A percentile compares a stretch with the other conserved stretches of the same genome.
Evolutionary conservation across 2,329 filamentous ascomycete species (phyloP).

Genomic region (Fusarium devonianum): DNA sequence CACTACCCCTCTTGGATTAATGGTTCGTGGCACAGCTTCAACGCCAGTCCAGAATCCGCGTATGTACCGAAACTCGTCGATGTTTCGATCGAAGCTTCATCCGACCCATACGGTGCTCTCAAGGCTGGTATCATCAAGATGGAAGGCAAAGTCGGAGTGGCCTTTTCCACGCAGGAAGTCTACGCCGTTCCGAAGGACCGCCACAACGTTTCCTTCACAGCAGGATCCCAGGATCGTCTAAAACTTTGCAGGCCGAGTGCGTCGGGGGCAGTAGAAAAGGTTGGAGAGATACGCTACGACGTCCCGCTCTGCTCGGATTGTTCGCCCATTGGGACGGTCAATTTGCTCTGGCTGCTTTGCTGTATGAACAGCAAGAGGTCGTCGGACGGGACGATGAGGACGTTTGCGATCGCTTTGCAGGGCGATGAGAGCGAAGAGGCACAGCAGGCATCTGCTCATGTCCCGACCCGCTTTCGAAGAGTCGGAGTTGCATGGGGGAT

Average conservation of each 20-base stretch:
- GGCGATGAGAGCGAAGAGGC: neutral
- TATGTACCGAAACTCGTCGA: neutral
- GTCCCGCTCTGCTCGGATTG: constrained; percentile 3
- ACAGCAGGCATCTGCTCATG: neutral
- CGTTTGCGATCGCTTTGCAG: constrained; percentile 3
- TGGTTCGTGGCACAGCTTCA: constrained; percentile 2
- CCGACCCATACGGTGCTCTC: constrained; percentile 1
- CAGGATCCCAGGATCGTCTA: constrained; percentile 1
- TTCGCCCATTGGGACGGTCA: constrained; percentile 1
- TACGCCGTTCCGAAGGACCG: neutral
- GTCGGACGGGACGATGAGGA: neutral
- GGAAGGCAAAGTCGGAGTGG: constrained; percentile 2
- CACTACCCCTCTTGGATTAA: constrained; percentile 34
- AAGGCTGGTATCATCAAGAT: neutral
- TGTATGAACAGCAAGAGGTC: constrained; percentile 9
- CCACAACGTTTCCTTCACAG: neutral
- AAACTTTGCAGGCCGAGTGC: neutral
- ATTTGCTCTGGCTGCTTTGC: neutral
- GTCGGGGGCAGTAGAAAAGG: neutral
- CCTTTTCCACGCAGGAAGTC: neutral
- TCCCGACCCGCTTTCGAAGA: constrained; percentile 3
- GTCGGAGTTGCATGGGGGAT: constrained; percentile 7
- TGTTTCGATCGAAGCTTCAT: neutral
- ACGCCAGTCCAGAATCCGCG: constrained; percentile 1
- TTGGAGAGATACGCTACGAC: constrained; percentile 6